Conservation (phyloP, 768 basidiomycete genomes). For the Boletus huronensis region DNA sequence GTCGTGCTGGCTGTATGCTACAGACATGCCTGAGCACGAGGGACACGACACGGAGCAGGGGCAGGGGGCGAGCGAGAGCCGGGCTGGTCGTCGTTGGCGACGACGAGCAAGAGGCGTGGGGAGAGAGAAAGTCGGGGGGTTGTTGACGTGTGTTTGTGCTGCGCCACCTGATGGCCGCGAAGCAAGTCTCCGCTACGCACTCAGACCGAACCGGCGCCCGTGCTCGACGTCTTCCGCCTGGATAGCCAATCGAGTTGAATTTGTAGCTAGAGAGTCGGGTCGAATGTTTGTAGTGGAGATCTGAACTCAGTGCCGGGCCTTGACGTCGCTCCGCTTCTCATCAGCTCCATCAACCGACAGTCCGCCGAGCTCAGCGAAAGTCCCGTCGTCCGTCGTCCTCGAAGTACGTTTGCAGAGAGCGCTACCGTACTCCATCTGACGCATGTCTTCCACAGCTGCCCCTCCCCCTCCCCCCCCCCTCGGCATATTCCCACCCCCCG, state of each 20-base stretch:
- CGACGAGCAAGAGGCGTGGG: constrained; percentile 32
- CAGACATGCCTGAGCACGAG: constrained; percentile 42
- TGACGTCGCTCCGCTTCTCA: constrained; percentile 16
- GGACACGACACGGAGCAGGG: neutral
- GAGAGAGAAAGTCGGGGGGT: constrained; percentile 25
- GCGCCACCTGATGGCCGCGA: constrained; percentile 11
- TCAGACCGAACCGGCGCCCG: neutral
- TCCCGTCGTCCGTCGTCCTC: constrained; percentile 17
- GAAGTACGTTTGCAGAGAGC: constrained; percentile 26
- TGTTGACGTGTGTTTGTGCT: constrained; percentile 23
- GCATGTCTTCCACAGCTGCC: constrained; percentile 24
- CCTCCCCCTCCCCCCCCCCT: constrained; percentile 12
- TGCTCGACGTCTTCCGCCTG: neutral
- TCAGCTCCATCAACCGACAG: constrained; percentile 25
- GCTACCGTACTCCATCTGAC: constrained; percentile 22
- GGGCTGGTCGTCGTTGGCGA: constrained; percentile 30
- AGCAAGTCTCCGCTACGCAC: neutral
- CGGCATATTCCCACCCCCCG: constrained; percentile 11
- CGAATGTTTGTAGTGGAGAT: constrained; percentile 10
- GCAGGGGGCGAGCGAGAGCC: constrained; percentile 25
- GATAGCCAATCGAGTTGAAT: neutral
- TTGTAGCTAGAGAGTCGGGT: neutral
- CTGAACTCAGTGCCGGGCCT: constrained; percentile 29
- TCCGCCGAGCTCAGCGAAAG: constrained; percentile 38
- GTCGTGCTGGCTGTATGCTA: constrained; percentile 39